Conservation (phyloP, 495 filamentous ascomycete genomes). For the Friedmanniomyces endolithicus region DNA sequence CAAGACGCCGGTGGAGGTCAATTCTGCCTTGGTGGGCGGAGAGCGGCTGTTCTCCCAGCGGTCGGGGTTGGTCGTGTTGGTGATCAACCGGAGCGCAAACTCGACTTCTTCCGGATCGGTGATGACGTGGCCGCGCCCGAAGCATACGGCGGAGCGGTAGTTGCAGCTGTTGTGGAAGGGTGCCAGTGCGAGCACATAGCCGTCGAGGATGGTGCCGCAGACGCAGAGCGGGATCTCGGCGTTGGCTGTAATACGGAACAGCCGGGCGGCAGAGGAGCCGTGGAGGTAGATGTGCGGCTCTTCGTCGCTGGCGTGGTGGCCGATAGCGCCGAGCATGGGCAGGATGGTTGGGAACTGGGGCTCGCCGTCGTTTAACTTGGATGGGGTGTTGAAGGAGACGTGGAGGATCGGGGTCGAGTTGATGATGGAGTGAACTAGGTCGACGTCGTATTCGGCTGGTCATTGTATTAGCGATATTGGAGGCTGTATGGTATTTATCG, state of each 20-base stretch:
- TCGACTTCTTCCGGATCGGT: conserved; percentile 49
- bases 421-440: conserved; percentile 68
- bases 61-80: conserved; percentile 53
- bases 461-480: neutral
- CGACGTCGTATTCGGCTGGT: conserved; percentile 59
- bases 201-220: conserved; percentile 58
- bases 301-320: conserved; percentile 53
- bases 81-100: conserved; percentile 74
- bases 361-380: conserved; percentile 24
- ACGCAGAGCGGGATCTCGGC: conserved; percentile 50
- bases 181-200: conserved; percentile 62
- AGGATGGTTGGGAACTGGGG: conserved; percentile 63
- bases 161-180: conserved; percentile 77
- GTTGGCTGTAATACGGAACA: conserved; percentile 52
- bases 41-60: conserved; percentile 57
- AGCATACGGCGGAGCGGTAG: conserved; percentile 72
- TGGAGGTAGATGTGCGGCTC: conserved; percentile 62
- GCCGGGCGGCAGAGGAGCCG: conserved; percentile 69
- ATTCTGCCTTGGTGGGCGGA: conserved; percentile 57
- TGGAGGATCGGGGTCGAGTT: conserved; percentile 66
- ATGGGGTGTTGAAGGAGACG: conserved; percentile 56
- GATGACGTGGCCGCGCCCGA: conserved; percentile 53
- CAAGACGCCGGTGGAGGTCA: conserved; percentile 65
- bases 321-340: conserved; percentile 84
- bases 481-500: neutral